Percentiles rank a stretch among this genome's conserved stretches.
Evolutionary conservation across 139 green algal species (phyloP).

Genomic region (Tetradesmus lagerheimii): DNA sequence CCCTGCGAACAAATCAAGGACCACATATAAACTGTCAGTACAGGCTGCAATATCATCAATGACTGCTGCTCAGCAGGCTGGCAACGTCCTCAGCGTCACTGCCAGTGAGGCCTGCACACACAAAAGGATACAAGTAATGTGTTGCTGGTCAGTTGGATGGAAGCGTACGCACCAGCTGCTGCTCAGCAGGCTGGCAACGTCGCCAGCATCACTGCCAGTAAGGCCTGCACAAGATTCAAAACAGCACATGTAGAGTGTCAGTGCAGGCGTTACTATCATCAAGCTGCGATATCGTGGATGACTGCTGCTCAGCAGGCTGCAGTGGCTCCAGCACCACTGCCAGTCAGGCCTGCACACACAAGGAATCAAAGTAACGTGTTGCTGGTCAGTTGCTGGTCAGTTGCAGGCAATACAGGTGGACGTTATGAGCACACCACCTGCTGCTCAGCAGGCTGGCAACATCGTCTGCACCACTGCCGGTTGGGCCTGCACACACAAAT

Average conservation of each 20-base stretch:
- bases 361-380: neutral
- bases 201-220: constrained; percentile 53
- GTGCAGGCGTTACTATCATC: too few relatives aligned
- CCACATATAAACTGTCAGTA: too few relatives aligned
- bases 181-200: constrained; percentile 66
- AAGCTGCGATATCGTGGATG: too few relatives aligned
- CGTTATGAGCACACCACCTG: neutral
- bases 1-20: neutral
- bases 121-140: neutral
- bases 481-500: too few relatives aligned
- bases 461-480: neutral
- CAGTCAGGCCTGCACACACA: constrained; percentile 14
- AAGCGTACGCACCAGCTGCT: too few relatives aligned
- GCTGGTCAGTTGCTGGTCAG: too few relatives aligned
- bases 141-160: too few relatives aligned
- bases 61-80: constrained; percentile 61
- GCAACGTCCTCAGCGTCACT: constrained; percentile 65
- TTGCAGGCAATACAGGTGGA: too few relatives aligned
- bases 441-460: neutral
- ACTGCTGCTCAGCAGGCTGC: constrained; percentile 62
- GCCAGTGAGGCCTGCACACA: constrained; percentile 15
- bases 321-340: constrained; percentile 61
- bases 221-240: neutral
- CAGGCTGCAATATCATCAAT: too few relatives aligned
- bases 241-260: too few relatives aligned